Base-by-base conservation (phyloP, 2,329 filamentous ascomycete genomes). In the Dactylellina haptotyla region DNA sequence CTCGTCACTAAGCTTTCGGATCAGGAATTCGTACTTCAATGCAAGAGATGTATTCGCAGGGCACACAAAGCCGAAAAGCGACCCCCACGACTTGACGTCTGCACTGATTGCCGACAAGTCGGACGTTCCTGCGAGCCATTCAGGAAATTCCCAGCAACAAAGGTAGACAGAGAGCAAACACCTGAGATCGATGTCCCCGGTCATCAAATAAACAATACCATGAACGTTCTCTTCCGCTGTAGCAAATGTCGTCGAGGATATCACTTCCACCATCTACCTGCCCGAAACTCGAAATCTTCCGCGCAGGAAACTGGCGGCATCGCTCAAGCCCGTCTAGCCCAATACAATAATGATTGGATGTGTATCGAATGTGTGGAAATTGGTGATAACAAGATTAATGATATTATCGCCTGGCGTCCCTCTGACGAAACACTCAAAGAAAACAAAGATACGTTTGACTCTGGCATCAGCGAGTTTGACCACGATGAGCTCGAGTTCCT, bases 401-500 rank as follows among this genome's bases (percentile, higher is more conserved):
- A 84, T n/a, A 81, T 99, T 4, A 89, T 98, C 59, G 93, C 94
- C 12, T 99, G 95, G 95, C 88, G 94, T 70, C 92, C 92, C 0
- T 80, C 83, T 0, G 83, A 90, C 76, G 82, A 85, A 23, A 83
- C 87, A 10, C 81, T 81, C 1, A 89, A 89, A 76, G 80, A 82
- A 12, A 79, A 83, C 2, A 86, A 85, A 1, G 83, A 84, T 58
- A 82, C 83, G 0, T 84, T 84, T 8, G 63, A 75, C 12, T 53
- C 69, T 14, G 69, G 61, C 4, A 73, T 77, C 51, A 82, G 87
- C 26, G 82, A 86, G 59, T 82, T 91, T n/a, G 80, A 82, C 9
- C 90, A 95, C 78, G 90, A 92, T 62, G 84, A 90, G n/a, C 93
- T 93, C 76, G 92, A 97, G 77, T 99, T 98, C 78, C 85, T 99